These are phyloP conservation scores for Fusarium siculi DNA, from an alignment of 2,329 filamentous ascomycete species.

Conservation along the genomic window DNA sequence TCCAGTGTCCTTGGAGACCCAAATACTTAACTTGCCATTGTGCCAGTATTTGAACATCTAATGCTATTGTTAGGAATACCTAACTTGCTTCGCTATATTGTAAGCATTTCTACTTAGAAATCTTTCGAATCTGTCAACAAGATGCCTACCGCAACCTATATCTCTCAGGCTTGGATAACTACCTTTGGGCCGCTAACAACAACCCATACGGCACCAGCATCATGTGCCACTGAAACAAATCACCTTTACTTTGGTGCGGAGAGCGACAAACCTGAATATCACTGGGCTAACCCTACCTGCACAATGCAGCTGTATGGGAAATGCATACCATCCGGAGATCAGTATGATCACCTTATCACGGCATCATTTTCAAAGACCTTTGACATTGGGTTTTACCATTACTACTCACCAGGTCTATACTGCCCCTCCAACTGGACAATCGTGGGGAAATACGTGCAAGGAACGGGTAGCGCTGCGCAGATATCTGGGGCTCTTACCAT, in stretches of 20 bases:
- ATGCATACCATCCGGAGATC: neutral
- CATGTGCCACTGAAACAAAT: neutral
- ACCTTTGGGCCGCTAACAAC: neutral
- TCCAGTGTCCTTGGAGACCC: neutral
- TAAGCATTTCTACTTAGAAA: no score
- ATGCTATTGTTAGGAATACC: neutral
- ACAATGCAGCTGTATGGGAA: neutral
- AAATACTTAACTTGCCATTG: neutral
- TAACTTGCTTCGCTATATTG: neutral
- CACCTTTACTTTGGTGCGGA: neutral
- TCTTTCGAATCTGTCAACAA: rapidly evolving
- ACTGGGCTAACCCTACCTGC: neutral
- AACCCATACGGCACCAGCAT: neutral
- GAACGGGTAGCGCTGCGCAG: neutral
- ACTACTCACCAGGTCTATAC: neutral
- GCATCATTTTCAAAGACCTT: neutral
- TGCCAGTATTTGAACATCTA: no score
- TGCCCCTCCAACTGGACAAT: neutral
- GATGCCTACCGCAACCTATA: neutral
- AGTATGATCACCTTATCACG: neutral
- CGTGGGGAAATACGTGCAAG: neutral
- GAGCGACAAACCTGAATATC: neutral
- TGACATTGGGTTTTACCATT: neutral
- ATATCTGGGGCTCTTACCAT: neutral
- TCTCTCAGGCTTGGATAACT: neutral